These are phyloP conservation scores for Lipomyces yamanashiensis DNA, from an alignment of 805 yeast species.

Conservation along the genomic window DNA sequence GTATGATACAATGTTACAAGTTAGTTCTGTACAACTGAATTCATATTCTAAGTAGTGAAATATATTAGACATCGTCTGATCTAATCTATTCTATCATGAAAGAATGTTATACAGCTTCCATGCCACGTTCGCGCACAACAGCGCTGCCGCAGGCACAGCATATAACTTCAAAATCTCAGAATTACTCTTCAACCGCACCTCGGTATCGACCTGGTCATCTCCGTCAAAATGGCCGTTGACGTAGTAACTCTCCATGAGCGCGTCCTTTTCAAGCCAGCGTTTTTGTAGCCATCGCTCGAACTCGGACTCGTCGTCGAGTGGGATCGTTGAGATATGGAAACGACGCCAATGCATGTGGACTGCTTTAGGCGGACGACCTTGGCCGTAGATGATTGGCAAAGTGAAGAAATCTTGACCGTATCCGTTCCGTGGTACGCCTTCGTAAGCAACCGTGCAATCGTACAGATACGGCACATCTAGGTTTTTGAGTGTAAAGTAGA, in stretches of 20 bases:
- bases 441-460: constrained; percentile 83
- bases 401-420: constrained; percentile 81
- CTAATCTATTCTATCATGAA: constrained; percentile 48
- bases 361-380: constrained; percentile 71
- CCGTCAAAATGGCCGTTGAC: constrained; percentile 37
- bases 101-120: constrained; percentile 48
- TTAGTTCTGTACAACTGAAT: too few species aligned
- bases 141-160: constrained; percentile 28
- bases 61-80: too few species aligned
- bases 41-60: too few species aligned
- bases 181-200: constrained; percentile 20
- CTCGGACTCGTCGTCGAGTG: constrained; percentile 56
- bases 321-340: constrained; percentile 64
- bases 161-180: constrained; percentile 28
- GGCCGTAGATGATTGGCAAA: constrained; percentile 62
- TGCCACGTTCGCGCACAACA: constrained; percentile 28
- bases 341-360: constrained; percentile 70
- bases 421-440: constrained; percentile 63
- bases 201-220: constrained; percentile 30
- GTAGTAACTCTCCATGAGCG: constrained; percentile 54
- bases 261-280: constrained; percentile 81
- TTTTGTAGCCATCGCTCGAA: constrained; percentile 78
- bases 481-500: constrained; percentile 65
- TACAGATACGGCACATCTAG: constrained; percentile 60
- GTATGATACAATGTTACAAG: too few species aligned